Evolutionary conservation across 768 basidiomycete species (phyloP).

Genomic region (Roridomyces roridus): DNA sequence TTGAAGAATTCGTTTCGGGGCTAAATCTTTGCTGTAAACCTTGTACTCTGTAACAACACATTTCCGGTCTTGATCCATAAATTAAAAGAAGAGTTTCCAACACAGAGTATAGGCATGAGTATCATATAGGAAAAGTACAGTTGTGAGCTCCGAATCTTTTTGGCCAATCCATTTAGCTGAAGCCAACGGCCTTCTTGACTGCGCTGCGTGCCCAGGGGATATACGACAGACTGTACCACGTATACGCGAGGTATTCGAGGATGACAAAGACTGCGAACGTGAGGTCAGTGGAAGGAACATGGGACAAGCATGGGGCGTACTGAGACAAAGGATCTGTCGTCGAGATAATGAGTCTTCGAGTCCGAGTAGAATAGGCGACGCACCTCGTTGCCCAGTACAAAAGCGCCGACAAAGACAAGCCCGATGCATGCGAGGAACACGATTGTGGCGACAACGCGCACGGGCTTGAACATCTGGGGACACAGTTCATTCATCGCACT

Average conservation of each 20-base stretch:
- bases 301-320: slow-evolving; percentile 45
- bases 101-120: no score
- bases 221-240: slow-evolving; percentile 89
- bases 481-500: neutral
- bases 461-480: slow-evolving; percentile 90
- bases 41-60: neutral
- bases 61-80: neutral
- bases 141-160: neutral
- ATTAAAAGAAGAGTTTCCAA: no score
- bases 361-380: slow-evolving; percentile 31
- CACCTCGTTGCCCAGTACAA: slow-evolving; percentile 73
- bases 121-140: slow-evolving; percentile 5
- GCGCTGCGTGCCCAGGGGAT: slow-evolving; percentile 89
- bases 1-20: slow-evolving; percentile 87
- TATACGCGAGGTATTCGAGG: slow-evolving; percentile 89
- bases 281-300: slow-evolving; percentile 7
- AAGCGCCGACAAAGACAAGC: slow-evolving; percentile 86
- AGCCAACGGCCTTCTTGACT: slow-evolving; percentile 67
- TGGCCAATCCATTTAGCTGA: slow-evolving; percentile 37
- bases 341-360: neutral
- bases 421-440: slow-evolving; percentile 80
- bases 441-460: slow-evolving; percentile 83
- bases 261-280: slow-evolving; percentile 87
- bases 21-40: slow-evolving; percentile 39
- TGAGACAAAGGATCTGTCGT: slow-evolving; percentile 67